phyloP scores from a whole-genome alignment of 75 land plant species.

The Isoetes taiwanensis region DNA sequence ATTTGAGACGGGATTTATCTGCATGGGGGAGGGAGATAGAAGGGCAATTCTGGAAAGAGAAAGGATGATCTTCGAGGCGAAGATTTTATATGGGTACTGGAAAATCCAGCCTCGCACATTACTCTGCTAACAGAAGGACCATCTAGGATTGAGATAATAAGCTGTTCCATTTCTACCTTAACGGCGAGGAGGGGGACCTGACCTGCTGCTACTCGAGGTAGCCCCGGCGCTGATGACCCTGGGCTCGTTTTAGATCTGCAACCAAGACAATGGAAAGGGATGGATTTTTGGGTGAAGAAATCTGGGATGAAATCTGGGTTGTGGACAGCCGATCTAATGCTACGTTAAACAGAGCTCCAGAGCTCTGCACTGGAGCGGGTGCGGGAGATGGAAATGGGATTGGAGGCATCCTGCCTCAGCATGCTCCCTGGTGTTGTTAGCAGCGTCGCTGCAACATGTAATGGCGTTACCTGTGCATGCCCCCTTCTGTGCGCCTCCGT shows the following conservation, averaged over 20 bases:
- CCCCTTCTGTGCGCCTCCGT: slow-evolving; percentile 56
- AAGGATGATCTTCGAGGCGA: too few relatives aligned
- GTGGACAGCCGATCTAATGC: slow-evolving; percentile 68
- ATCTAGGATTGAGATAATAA: slow-evolving; percentile 74
- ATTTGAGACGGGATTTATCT: too few relatives aligned
- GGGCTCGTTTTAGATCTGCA: slow-evolving; percentile 90
- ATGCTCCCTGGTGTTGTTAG: slow-evolving; percentile 41
- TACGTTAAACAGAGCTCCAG: slow-evolving; percentile 90
- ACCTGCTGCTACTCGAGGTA: slow-evolving; percentile 65
- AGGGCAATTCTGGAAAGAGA: too few relatives aligned
- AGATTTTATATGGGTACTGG: slow-evolving; percentile 57
- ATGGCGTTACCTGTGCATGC: slow-evolving; percentile 87
- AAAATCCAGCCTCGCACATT: slow-evolving; percentile 88
- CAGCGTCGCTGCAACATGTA: slow-evolving; percentile 78
- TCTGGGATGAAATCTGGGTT: slow-evolving; percentile 35
- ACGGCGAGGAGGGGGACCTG: slow-evolving; percentile 77
- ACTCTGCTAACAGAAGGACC: slow-evolving; percentile 92
- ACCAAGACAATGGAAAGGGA: slow-evolving; percentile 73
- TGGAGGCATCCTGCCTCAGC: slow-evolving; percentile 68
- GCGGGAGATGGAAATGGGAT: slow-evolving; percentile 57
- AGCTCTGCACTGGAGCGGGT: slow-evolving; percentile 70
- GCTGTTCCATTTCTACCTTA: slow-evolving; percentile 72
- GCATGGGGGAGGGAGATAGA: too few relatives aligned
- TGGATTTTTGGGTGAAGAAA: slow-evolving; percentile 12
- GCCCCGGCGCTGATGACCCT: slow-evolving; percentile 89